Base-by-base conservation (phyloP, 441 rosid species). In the Viola pubescens region DNA sequence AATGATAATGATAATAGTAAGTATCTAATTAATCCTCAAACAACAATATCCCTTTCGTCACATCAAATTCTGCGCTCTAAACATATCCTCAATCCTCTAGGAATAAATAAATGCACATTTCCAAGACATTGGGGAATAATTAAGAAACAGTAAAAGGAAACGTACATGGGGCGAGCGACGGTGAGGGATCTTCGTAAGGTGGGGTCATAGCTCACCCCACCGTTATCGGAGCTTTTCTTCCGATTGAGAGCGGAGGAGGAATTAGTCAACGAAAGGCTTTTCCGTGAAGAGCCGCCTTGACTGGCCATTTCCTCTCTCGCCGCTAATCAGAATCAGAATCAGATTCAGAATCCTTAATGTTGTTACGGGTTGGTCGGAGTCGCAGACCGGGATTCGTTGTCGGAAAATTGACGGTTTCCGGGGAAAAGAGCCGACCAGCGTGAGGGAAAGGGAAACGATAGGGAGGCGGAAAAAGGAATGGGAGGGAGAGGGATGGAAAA, bases 241-340 rank as follows among this genome's bases (percentile, higher is more conserved):
- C 76, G 34, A 26, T 26, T 26, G 34, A 26, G 34, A 26, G 34
- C 34, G 34, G 34, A 26, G 34, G 34, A 26, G 34, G 34, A 26
- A 26, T 86, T 50, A 73, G 79, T 45, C 41, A 64, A 58, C 13
- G 97, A 81, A 58, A 77, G 16, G 52, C 87, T 86, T 60, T 74
- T 81, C 74, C 96, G 79, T 37, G 94, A 77, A 47, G 91, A 70
- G 61, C 90, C 88, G 47, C 82, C 81, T 70, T 86, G 94, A 76
- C 79, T 80, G 9, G 89, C 77, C 98, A 89, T 89, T 61, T 77
- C 63, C 66, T 9, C 58, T 63, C 52, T 12, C 58, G 9, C 7
- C 37, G 63, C 52, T 14, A 52, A 49, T 52, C 43, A 60, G 59
- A 70, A 48, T 2, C 42, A 43, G 53, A 48, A 54, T 1, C 9